Conservation (phyloP, 1,284 basidiomycete species). For the Veloporphyrellus conicus region DNA sequence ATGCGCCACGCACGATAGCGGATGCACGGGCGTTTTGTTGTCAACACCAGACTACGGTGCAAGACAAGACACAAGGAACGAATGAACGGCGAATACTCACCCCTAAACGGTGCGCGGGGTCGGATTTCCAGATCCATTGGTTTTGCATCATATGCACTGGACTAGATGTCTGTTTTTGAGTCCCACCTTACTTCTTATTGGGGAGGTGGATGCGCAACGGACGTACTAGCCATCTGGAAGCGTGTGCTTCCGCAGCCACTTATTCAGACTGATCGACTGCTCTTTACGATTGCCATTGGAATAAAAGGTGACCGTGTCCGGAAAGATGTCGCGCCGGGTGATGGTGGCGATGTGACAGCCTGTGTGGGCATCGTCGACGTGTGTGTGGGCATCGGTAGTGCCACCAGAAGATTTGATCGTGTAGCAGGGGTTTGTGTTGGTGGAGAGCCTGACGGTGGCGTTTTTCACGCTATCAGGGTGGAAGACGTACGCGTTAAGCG, state of each 20-base stretch:
- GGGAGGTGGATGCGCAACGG: neutral
- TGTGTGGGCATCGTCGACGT: conserved; percentile 9
- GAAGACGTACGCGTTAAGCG: conserved; percentile 11
- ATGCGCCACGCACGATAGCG: too few species aligned
- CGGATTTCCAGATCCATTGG: conserved; percentile 12
- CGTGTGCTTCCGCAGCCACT: conserved; percentile 13
- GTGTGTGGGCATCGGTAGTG: conserved; percentile 6
- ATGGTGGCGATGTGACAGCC: conserved; percentile 9
- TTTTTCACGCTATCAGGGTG: conserved; percentile 10
- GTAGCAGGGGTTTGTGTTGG: conserved; percentile 5
- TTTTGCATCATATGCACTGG: conserved; percentile 8
- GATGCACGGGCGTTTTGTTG: too few species aligned
- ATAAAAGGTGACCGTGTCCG: conserved; percentile 13
- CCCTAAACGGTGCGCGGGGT: conserved; percentile 9
- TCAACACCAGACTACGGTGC: too few species aligned
- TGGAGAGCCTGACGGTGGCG: conserved; percentile 6
- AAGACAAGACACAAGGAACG: too few species aligned
- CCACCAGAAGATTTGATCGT: neutral
- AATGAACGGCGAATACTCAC: neutral
- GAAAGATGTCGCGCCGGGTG: conserved; percentile 7
- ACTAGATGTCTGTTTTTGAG: neutral
- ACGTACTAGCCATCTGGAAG: conserved; percentile 4
- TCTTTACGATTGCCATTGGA: neutral
- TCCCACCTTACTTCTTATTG: neutral
- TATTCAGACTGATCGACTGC: conserved; percentile 7